Evolutionary conservation across 306 rosid species (phyloP), one percentile per base, ranked within the genome.

Genomic region (Morella rubra): DNA sequence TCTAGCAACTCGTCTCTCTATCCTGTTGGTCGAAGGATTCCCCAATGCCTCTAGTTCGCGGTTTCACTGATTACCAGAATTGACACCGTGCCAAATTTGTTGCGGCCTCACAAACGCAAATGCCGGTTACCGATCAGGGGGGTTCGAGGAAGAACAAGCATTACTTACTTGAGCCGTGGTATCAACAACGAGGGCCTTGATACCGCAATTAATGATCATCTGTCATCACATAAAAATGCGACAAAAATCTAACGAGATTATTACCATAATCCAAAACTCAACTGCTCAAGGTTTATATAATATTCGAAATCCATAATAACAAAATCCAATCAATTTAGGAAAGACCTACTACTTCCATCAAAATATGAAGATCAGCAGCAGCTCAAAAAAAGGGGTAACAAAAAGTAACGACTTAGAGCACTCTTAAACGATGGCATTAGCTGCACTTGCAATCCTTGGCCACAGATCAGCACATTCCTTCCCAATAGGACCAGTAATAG

Each of bases 401-500:
- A 59, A 66, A 49, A 12, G 3, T 49, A 10, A n/a, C 6, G 0
- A 45, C 20, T 11, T 44, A 8, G 5, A 56, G 37, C 71, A 2
- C 71, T 85, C 71, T 85, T 58, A 87, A 27, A 89, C 91, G 11
- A 85, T 89, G 16, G 86, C 88, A 75, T 87, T 85, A 15, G 89
- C 91, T 19, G 91, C 86, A 68, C 91, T 85, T 0, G 89, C 90
- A 67, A 84, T 83, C 84, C 87, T 87, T 0, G 91, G 89, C 89
- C 90, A 84, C 8, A 87, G 80, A 80, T 85, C 93, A 41, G 91
- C 90, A 50, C 93, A 87, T 78, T 89, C 91, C 80, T 89, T 87
- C 9, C 90, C 86, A 41, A 87, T 87, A 18, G 91, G 90, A 46
- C 91, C 91, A 1, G 88, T 81, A 55, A 85, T 87, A 11, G 88